phyloP scores from a whole-genome alignment of 2,329 filamentous ascomycete genomes.

The Beauveria pseudobassiana region DNA sequence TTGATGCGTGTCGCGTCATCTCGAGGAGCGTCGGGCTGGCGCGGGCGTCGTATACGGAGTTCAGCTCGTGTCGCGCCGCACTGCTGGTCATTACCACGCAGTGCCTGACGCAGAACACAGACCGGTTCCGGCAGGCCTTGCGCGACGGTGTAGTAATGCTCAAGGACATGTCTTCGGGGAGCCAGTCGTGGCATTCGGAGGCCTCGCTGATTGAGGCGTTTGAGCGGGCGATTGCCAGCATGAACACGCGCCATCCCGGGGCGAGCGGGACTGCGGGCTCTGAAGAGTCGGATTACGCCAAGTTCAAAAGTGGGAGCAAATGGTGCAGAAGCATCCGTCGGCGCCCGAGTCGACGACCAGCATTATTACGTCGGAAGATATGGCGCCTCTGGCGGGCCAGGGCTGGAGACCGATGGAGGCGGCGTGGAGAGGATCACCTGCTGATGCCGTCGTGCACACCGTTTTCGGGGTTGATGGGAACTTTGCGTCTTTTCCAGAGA shows the following conservation, averaged over 20 bases:
- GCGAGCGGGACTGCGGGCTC: conserved; percentile 20
- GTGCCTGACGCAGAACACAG: conserved; percentile 29
- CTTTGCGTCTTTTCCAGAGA: conserved; percentile 31
- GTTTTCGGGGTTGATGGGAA: conserved; percentile 30
- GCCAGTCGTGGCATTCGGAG: conserved; percentile 44
- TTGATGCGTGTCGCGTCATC: conserved; percentile 42
- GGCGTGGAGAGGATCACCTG: neutral
- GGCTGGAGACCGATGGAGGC: conserved; percentile 13
- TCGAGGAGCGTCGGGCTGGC: conserved; percentile 45
- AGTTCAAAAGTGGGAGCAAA: conserved; percentile 46
- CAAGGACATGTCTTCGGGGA: conserved; percentile 45
- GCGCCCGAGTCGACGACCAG: conserved; percentile 17
- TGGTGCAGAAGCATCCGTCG: conserved; percentile 34
- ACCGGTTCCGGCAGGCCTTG: conserved; percentile 35
- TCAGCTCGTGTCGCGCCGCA: conserved; percentile 47
- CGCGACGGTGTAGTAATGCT: conserved; percentile 43
- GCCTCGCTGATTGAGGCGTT: conserved; percentile 46
- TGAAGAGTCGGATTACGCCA: conserved; percentile 40
- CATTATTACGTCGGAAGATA: neutral
- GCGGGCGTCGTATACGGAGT: conserved; percentile 48
- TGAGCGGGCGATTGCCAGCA: conserved; percentile 37
- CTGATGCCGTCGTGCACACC: conserved; percentile 20
- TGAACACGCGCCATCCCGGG: conserved; percentile 34
- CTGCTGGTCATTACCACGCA: conserved; percentile 39
- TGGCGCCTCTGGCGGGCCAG: neutral